Evolutionary conservation across 768 basidiomycete genomes (phyloP).

Genomic region (Lactarius quietus): DNA sequence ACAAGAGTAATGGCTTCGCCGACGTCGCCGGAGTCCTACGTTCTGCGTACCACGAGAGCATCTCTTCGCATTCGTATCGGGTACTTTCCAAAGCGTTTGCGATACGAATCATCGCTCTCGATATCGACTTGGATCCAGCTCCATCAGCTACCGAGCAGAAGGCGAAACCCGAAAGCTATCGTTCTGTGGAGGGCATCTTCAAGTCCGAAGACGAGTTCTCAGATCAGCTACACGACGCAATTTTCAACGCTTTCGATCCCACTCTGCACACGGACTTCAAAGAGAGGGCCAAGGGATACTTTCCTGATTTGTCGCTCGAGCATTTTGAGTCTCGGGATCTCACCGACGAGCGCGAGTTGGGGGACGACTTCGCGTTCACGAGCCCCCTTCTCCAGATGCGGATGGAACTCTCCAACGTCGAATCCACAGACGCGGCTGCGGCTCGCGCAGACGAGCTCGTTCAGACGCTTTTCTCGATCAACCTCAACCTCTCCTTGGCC

Average conservation of each 20-base stretch:
- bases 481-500: slow-evolving; percentile 82
- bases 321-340: slow-evolving; percentile 63
- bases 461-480: slow-evolving; percentile 65
- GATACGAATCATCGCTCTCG: slow-evolving; percentile 67
- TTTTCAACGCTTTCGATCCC: slow-evolving; percentile 68
- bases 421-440: slow-evolving; percentile 38
- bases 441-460: slow-evolving; percentile 48
- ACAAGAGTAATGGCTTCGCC: slow-evolving; percentile 48
- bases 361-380: slow-evolving; percentile 77
- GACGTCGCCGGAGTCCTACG: slow-evolving; percentile 47
- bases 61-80: slow-evolving; percentile 64
- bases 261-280: slow-evolving; percentile 60
- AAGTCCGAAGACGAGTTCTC: slow-evolving; percentile 59
- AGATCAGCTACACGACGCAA: slow-evolving; percentile 66
- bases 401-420: slow-evolving; percentile 46
- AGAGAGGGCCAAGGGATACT: slow-evolving; percentile 45
- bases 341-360: slow-evolving; percentile 66
- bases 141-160: slow-evolving; percentile 29
- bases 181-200: slow-evolving; percentile 52
- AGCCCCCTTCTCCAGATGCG: slow-evolving; percentile 54
- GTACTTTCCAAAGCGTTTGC: slow-evolving; percentile 71
- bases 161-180: slow-evolving; percentile 58
- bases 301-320: slow-evolving; percentile 60
- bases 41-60: slow-evolving; percentile 56
- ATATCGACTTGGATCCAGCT: slow-evolving; percentile 61